phyloP scores from a whole-genome alignment of 768 basidiomycete species.

The Psilocybe cyanescens region DNA sequence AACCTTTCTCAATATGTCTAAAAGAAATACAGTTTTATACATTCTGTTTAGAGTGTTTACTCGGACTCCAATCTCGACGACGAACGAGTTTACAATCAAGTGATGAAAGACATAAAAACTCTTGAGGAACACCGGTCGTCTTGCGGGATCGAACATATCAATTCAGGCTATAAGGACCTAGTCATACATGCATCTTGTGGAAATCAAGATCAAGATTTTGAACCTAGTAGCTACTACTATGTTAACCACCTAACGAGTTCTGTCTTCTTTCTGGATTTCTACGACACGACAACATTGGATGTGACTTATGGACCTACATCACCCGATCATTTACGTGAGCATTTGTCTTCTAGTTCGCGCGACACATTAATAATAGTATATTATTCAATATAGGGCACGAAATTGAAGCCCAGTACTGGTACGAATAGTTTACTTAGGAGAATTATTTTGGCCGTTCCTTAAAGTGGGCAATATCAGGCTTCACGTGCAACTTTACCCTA shows the following conservation, averaged over 20 bases:
- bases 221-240: conserved; percentile 28
- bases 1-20: too few relatives aligned
- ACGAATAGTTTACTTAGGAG: not conserved
- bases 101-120: conserved; percentile 39
- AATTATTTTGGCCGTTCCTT: too few relatives aligned
- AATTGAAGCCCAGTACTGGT: conserved; percentile 48
- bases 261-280: conserved; percentile 60
- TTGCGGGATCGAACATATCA: conserved; percentile 19
- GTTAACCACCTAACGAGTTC: conserved; percentile 44
- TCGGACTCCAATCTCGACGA: conserved; percentile 60
- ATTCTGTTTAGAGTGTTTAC: conserved; percentile 42
- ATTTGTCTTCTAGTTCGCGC: not conserved
- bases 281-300: conserved; percentile 31
- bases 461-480: conserved; percentile 26
- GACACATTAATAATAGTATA: not conserved
- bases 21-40: not conserved
- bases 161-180: conserved; percentile 42
- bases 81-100: conserved; percentile 26
- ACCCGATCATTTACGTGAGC: conserved; percentile 43
- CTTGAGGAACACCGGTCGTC: conserved; percentile 25
- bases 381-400: conserved; percentile 32
- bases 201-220: conserved; percentile 22
- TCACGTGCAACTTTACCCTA: conserved; percentile 40
- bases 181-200: conserved; percentile 44
- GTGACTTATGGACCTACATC: conserved; percentile 39